Percentiles rank a stretch among this genome's conserved stretches.
These are phyloP conservation scores for Balamuthia mandrillaris DNA, from an alignment of 208 protist genomes.

Conservation along the genomic window DNA sequence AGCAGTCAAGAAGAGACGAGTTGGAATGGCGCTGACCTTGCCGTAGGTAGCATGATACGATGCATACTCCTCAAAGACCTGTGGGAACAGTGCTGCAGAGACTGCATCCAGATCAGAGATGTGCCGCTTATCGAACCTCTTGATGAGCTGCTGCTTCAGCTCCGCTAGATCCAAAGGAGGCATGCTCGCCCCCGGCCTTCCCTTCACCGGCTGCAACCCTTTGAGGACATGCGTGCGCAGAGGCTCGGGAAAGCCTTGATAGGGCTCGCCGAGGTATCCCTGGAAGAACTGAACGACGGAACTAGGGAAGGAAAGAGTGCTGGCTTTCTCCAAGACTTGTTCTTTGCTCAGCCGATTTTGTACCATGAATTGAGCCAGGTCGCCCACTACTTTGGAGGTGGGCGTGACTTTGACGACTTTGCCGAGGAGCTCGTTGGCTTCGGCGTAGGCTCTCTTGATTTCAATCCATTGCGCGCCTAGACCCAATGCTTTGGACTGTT, in stretches of 20 bases:
- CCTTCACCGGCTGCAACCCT: no score
- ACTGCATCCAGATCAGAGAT: no score
- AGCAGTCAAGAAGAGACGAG: slow-evolving; percentile 54
- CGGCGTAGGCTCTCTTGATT: slow-evolving; percentile 65
- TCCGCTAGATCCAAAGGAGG: no score
- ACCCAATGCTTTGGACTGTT: slow-evolving; percentile 35
- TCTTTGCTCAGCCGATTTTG: slow-evolving; percentile 62
- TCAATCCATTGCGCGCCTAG: slow-evolving; percentile 52
- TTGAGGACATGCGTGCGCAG: slow-evolving; percentile 57
- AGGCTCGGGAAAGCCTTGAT: slow-evolving; percentile 74
- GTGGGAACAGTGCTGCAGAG: no score
- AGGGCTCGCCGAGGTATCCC: slow-evolving; percentile 67
- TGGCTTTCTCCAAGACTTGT: slow-evolving; percentile 53
- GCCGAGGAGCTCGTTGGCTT: slow-evolving; percentile 58
- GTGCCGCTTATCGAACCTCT: slow-evolving; percentile 74
- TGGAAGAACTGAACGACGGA: slow-evolving; percentile 74
- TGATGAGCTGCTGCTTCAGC: no score
- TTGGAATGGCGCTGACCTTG: slow-evolving; percentile 64
- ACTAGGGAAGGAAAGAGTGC: slow-evolving; percentile 65
- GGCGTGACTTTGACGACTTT: slow-evolving; percentile 77
- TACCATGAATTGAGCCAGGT: slow-evolving; percentile 83
- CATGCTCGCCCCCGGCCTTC: no score
- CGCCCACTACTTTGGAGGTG: slow-evolving; percentile 79
- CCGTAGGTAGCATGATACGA: slow-evolving; percentile 61
- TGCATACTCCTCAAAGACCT: slow-evolving; percentile 76